Evolutionary conservation across 2,329 filamentous ascomycete species (phyloP).

Genomic region (Bipolaris oryzae): DNA sequence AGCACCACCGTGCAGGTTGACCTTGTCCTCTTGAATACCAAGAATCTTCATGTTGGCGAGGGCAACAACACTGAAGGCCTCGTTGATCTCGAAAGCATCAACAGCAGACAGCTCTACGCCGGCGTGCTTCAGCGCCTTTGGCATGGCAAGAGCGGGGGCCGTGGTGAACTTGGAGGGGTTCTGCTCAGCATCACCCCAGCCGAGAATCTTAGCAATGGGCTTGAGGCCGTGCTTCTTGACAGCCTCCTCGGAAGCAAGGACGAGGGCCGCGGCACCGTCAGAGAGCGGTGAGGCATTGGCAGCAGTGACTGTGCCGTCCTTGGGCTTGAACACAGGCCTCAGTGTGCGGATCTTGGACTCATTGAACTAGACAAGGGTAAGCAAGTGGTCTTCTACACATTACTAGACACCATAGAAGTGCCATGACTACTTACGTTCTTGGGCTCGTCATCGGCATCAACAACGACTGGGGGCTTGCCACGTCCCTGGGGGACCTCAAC

Average conservation of each 20-base stretch:
- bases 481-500: conserved; percentile 86
- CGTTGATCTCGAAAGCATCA: conserved; percentile 98
- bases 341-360: conserved; percentile 58
- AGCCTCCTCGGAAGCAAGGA: conserved; percentile 93
- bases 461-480: conserved; percentile 81
- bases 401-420: conserved; percentile 10
- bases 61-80: conserved; percentile 96
- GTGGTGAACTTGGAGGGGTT: conserved; percentile 95
- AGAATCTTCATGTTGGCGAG: conserved; percentile 96
- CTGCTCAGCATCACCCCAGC: conserved; percentile 94
- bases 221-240: conserved; percentile 89
- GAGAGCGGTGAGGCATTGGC: conserved; percentile 97
- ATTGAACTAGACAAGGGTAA: conserved; percentile 52
- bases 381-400: conserved; percentile 15
- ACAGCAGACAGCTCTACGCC: conserved; percentile 77
- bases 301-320: conserved; percentile 87
- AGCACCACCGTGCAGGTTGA: conserved; percentile 93
- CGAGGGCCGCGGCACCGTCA: conserved; percentile 89
- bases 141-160: conserved; percentile 89
- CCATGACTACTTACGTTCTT: conserved; percentile 71
- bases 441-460: conserved; percentile 91
- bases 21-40: conserved; percentile 76
- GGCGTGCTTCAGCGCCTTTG: conserved; percentile 96
- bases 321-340: conserved; percentile 81
- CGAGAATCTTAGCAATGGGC: conserved; percentile 93